phyloP scores from a whole-genome alignment of 495 filamentous ascomycete species.

The Recurvomyces mirabilis region DNA sequence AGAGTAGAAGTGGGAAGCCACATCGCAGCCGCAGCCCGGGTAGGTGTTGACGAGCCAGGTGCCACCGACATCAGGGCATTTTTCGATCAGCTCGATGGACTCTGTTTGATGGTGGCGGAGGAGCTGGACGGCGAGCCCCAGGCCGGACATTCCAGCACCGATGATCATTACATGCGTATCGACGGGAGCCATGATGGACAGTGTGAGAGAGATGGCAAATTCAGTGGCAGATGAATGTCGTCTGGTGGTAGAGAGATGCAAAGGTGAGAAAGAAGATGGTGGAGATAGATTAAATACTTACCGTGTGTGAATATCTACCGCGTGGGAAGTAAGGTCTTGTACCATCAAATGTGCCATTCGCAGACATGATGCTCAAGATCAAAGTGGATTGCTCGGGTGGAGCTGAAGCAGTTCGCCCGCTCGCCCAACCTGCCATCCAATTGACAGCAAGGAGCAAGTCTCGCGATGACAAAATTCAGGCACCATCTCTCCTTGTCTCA shows the following conservation, averaged over 20 bases:
- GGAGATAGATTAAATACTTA: too few species aligned
- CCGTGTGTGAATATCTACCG: too few species aligned
- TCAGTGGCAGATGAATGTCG: not conserved
- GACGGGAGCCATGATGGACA: slow-evolving; percentile 2
- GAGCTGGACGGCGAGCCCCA: slow-evolving; percentile 27
- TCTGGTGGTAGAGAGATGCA: not conserved
- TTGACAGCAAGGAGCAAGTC: too few species aligned
- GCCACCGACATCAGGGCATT: slow-evolving; percentile 26
- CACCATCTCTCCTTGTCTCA: too few species aligned
- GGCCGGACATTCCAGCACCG: slow-evolving; percentile 27
- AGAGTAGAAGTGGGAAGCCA: slow-evolving; percentile 35
- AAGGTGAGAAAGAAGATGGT: too few species aligned
- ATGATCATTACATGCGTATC: slow-evolving; percentile 28
- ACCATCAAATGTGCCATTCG: too few species aligned
- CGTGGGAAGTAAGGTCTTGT: too few species aligned
- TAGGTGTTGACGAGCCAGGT: slow-evolving; percentile 28
- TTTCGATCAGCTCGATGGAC: slow-evolving; percentile 28
- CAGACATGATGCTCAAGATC: too few species aligned
- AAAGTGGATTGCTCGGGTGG: too few species aligned
- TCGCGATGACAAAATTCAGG: too few species aligned
- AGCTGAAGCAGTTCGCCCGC: too few species aligned
- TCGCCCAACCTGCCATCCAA: too few species aligned
- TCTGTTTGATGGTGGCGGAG: slow-evolving; percentile 13
- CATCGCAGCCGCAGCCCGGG: slow-evolving; percentile 29
- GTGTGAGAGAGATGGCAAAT: not conserved